Conservation (phyloP, 2,329 filamentous ascomycete species). For the Dactylonectria estremocensis region DNA sequence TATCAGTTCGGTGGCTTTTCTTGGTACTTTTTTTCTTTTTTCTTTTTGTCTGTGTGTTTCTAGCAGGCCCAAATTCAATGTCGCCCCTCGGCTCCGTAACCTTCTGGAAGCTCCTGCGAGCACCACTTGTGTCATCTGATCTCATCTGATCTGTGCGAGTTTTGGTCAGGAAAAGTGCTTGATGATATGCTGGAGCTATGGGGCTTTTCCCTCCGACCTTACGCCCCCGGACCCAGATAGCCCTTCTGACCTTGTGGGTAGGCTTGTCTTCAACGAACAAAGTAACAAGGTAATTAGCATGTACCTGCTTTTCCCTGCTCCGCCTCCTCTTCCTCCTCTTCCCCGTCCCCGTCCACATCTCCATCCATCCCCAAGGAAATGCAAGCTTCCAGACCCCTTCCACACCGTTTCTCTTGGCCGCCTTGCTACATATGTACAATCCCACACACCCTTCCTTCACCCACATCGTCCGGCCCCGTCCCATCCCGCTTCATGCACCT, state of each 20-base stretch:
- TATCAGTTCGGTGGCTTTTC: slow-evolving; percentile 10
- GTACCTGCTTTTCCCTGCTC: slow-evolving; percentile 29
- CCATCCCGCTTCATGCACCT: slow-evolving; percentile 39
- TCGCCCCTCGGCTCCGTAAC: background rate
- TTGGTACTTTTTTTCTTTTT: slow-evolving; percentile 16
- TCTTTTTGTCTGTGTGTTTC: slow-evolving; percentile 4
- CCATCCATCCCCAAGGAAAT: slow-evolving; percentile 31
- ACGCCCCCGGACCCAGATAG: background rate
- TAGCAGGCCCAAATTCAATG: slow-evolving; percentile 13
- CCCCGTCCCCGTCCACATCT: slow-evolving; percentile 23
- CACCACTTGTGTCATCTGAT: slow-evolving; percentile 41
- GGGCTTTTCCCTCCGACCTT: slow-evolving; percentile 3
- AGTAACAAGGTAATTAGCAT: slow-evolving; percentile 1
- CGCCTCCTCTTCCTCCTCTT: slow-evolving; percentile 17
- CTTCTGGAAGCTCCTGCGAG: slow-evolving; percentile 9
- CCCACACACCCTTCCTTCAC: slow-evolving; percentile 22
- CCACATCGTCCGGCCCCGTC: slow-evolving; percentile 30
- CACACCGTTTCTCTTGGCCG: slow-evolving; percentile 18
- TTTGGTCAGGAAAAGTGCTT: slow-evolving; percentile 7
- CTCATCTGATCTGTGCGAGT: slow-evolving; percentile 39
- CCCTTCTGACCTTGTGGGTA: background rate
- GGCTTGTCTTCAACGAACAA: too few relatives aligned
- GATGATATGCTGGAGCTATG: slow-evolving; percentile 8
- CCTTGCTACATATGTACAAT: background rate
- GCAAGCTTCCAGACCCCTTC: slow-evolving; percentile 42